Percentiles rank a stretch among this genome's conserved stretches.
Evolutionary conservation across 1,284 basidiomycete species (phyloP).

Genomic region (Cryptococcus sp.): DNA sequence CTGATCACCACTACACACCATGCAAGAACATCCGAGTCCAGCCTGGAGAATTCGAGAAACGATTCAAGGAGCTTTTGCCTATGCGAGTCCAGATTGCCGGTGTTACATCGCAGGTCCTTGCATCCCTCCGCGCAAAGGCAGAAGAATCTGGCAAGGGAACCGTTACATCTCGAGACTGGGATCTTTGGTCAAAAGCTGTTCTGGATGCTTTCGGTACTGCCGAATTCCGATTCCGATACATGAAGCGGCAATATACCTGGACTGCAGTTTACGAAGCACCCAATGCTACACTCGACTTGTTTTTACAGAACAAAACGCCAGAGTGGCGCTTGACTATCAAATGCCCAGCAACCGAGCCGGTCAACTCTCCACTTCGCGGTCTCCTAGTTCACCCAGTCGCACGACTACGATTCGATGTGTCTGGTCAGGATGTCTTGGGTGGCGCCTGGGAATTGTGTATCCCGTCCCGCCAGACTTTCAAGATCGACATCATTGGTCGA

Average conservation of each 20-base stretch:
- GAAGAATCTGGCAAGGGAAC: conserved; percentile 28
- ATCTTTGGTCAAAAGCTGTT: conserved; percentile 65
- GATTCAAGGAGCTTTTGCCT: conserved; percentile 74
- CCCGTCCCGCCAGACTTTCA: conserved; percentile 59
- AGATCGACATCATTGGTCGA: conserved; percentile 61
- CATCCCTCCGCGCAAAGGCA: conserved; percentile 50
- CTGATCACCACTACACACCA: conserved; percentile 68
- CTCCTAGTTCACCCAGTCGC: conserved; percentile 72
- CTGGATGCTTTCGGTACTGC: conserved; percentile 55
- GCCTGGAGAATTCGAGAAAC: conserved; percentile 67
- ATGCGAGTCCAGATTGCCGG: conserved; percentile 71
- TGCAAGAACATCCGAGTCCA: conserved; percentile 48
- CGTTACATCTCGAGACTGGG: conserved; percentile 56
- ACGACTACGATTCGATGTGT: conserved; percentile 56
- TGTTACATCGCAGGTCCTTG: conserved; percentile 56
- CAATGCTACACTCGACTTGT: conserved; percentile 67
- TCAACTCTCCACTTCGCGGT: conserved; percentile 72
- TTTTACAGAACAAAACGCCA: conserved; percentile 67
- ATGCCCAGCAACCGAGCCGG: conserved; percentile 64
- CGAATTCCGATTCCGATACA: conserved; percentile 77
- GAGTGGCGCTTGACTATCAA: conserved; percentile 83
- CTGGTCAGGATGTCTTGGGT: conserved; percentile 53
- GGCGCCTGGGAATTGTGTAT: conserved; percentile 80
- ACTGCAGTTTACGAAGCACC: conserved; percentile 72
- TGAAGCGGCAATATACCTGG: conserved; percentile 86